Evolutionary conservation across 768 basidiomycete genomes (phyloP).

Genomic region (Xerocomellus amylosporus): DNA sequence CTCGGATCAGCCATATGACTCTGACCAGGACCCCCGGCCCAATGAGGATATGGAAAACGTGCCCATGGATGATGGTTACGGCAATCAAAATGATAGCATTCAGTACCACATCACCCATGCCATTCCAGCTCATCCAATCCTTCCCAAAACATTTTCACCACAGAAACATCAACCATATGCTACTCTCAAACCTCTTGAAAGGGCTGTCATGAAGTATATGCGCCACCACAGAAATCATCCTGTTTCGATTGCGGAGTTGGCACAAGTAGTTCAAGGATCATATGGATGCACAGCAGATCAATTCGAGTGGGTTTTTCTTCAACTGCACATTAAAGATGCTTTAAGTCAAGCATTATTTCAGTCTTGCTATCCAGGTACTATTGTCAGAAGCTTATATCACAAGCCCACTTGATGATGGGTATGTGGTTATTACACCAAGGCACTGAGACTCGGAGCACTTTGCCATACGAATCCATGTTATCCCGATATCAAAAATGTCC

Average conservation of each 20-base stretch:
- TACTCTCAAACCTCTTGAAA: slow-evolving; percentile 17
- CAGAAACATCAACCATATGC: slow-evolving; percentile 19
- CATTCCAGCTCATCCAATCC: background rate
- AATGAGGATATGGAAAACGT: background rate
- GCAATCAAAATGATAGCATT: background rate
- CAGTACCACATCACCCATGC: background rate
- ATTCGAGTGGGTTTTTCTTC: slow-evolving; percentile 18
- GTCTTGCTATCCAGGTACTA: slow-evolving; percentile 20
- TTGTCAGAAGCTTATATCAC: slow-evolving; percentile 31
- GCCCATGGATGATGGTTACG: background rate
- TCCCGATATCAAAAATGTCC: background rate
- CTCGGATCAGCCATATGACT: slow-evolving; percentile 5
- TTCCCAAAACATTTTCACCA: slow-evolving; percentile 21
- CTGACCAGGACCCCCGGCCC: background rate
- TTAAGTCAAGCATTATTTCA: background rate
- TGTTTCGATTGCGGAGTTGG: slow-evolving; percentile 15
- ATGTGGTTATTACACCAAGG: slow-evolving; percentile 31
- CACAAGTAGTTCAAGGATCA: slow-evolving; percentile 8
- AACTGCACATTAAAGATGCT: background rate
- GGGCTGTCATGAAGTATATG: slow-evolving; percentile 20
- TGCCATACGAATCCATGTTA: background rate
- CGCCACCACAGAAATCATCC: background rate
- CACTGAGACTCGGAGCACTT: slow-evolving; percentile 4
- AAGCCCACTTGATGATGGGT: slow-evolving; percentile 29
- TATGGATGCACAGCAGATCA: slow-evolving; percentile 18